These are phyloP conservation scores for Dactylellina drechsleri DNA, from an alignment of 2,329 filamentous ascomycete genomes.

Conservation along the genomic window DNA sequence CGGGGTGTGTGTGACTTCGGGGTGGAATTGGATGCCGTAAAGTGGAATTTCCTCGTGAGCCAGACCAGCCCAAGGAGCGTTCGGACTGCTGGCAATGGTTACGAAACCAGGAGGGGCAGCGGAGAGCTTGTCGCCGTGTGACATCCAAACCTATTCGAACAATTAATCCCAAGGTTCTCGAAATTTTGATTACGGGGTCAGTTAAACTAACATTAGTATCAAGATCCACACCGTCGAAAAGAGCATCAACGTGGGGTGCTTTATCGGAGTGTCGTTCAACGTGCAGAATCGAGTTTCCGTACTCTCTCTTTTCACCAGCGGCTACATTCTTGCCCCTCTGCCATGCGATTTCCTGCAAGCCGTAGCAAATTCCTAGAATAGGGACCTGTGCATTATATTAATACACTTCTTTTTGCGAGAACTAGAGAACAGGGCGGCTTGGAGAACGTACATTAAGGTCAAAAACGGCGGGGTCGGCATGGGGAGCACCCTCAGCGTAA, in stretches of 20 bases:
- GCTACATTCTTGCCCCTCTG: constrained; percentile 72
- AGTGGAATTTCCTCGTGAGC: constrained; percentile 71
- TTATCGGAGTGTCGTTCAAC: constrained; percentile 69
- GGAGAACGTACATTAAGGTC: constrained; percentile 70
- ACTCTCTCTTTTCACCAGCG: constrained; percentile 75
- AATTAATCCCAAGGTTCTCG: constrained; percentile 55
- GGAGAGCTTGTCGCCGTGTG: constrained; percentile 85
- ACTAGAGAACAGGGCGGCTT: constrained; percentile 59
- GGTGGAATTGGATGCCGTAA: constrained; percentile 82
- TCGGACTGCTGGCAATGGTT: constrained; percentile 77
- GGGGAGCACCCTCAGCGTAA: constrained; percentile 79
- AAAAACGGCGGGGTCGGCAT: constrained; percentile 84
- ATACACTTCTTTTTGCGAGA: constrained; percentile 57
- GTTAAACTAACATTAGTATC: constrained; percentile 66
- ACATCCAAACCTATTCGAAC: constrained; percentile 75
- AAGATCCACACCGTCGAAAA: constrained; percentile 80
- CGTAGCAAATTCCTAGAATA: constrained; percentile 72
- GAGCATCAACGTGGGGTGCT: constrained; percentile 74
- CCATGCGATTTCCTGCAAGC: constrained; percentile 78
- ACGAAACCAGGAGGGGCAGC: constrained; percentile 77
- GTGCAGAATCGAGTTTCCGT: constrained; percentile 75
- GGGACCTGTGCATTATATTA: constrained; percentile 59
- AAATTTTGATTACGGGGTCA: background rate
- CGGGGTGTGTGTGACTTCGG: constrained; percentile 80
- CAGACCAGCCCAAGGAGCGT: constrained; percentile 82